Evolutionary conservation across 495 filamentous ascomycete species (phyloP).

Genomic region (Penicillium cinerascens): DNA sequence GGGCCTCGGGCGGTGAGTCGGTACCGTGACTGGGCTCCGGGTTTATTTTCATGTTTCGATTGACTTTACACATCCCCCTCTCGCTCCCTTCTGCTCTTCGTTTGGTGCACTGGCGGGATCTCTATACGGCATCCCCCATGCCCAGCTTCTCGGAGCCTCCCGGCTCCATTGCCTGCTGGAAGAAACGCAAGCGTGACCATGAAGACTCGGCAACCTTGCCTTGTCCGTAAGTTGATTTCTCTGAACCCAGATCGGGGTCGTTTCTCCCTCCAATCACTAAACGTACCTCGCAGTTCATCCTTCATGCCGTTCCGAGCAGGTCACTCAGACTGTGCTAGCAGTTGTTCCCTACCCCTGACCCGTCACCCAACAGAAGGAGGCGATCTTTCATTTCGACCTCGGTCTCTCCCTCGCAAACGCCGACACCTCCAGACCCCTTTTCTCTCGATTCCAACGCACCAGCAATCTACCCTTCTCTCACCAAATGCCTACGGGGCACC

Average conservation of each 20-base stretch:
- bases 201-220: conserved; percentile 20
- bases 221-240: conserved; percentile 27
- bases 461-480: conserved; percentile 20
- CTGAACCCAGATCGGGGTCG: conserved; percentile 9
- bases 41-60: conserved; percentile 11
- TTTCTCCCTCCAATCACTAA: conserved; percentile 8
- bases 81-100: background rate
- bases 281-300: conserved; percentile 2
- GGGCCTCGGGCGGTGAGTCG: conserved; percentile 1
- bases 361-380: conserved; percentile 13
- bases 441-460: conserved; percentile 13
- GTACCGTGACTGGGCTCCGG: conserved; percentile 11
- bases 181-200: conserved; percentile 39
- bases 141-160: conserved; percentile 25
- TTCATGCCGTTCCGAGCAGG: conserved; percentile 17
- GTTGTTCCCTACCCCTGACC: conserved; percentile 13
- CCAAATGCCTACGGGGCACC: conserved; percentile 23
- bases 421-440: conserved; percentile 27
- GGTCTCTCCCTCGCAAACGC: conserved; percentile 36
- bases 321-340: conserved; percentile 13
- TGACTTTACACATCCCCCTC: background rate
- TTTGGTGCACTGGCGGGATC: conserved; percentile 6
- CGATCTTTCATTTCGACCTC: conserved; percentile 23
- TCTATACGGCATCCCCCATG: conserved; percentile 16
- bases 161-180: conserved; percentile 20